Conservation (phyloP, 495 filamentous ascomycete species). For the Aspergillus sclerotioniger region DNA sequence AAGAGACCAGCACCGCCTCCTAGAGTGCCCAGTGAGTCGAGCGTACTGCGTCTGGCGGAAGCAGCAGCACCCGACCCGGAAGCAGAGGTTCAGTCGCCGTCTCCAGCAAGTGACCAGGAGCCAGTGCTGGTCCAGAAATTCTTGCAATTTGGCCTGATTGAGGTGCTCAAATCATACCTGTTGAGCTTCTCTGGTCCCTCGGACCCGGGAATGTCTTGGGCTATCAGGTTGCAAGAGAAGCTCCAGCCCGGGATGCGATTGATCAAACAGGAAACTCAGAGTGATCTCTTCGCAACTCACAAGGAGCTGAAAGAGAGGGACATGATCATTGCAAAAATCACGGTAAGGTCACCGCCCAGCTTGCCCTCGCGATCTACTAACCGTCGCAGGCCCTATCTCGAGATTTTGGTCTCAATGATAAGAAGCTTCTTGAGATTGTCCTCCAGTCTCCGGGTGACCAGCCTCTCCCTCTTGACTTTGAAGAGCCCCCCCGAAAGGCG, state of each 20-base stretch:
- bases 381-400: conserved; percentile 61
- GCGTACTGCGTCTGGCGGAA: conserved; percentile 35
- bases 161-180: conserved; percentile 79
- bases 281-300: conserved; percentile 60
- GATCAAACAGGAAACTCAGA: conserved; percentile 53
- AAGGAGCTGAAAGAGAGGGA: conserved; percentile 62
- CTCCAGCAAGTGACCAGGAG: conserved; percentile 51
- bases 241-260: conserved; percentile 51
- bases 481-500: conserved; percentile 44
- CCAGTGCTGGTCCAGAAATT: conserved; percentile 62
- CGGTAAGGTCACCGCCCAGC: conserved; percentile 48
- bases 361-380: conserved; percentile 12
- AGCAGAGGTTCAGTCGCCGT: conserved; percentile 57
- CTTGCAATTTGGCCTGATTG: conserved; percentile 81
- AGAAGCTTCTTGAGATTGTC: conserved; percentile 50
- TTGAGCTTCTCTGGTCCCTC: conserved; percentile 53
- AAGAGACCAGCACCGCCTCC: conserved; percentile 74
- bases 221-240: conserved; percentile 72
- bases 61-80: conserved; percentile 78
- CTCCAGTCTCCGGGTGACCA: conserved; percentile 28
- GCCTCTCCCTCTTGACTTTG: conserved; percentile 41
- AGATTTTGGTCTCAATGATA: conserved; percentile 60
- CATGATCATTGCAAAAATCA: conserved; percentile 72
- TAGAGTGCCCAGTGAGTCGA: conserved; percentile 57
- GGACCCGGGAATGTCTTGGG: conserved; percentile 69